A percentile compares a stretch with the other conserved stretches of the same genome.
phyloP scores from a whole-genome alignment of 345 rosid genomes.

The Eucalyptus tenuipes region DNA sequence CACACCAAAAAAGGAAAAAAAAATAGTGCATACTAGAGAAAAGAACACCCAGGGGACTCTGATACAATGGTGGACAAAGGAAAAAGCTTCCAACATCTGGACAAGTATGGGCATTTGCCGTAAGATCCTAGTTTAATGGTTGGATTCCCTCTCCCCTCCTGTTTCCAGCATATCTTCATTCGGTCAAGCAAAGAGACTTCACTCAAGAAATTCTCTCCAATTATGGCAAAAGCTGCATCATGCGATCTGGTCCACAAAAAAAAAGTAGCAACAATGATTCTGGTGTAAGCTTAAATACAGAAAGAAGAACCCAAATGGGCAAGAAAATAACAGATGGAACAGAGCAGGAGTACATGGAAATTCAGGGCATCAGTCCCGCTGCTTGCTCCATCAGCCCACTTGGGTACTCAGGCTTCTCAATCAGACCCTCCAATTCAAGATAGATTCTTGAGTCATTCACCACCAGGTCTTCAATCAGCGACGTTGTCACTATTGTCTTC shows the following conservation, averaged over 20 bases:
- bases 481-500: not conserved
- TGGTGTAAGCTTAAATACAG: not conserved
- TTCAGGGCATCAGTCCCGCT: not conserved
- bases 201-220: not conserved
- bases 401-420: conserved; percentile 18
- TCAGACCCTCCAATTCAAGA: conserved; percentile 23
- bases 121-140: not conserved
- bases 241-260: not conserved
- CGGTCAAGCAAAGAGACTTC: not conserved
- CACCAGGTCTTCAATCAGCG: not conserved
- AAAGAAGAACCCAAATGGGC: not conserved
- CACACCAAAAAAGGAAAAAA: not conserved
- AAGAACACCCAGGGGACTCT: not conserved
- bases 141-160: not conserved
- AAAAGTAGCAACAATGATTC: not conserved
- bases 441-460: conserved; percentile 8
- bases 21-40: not conserved
- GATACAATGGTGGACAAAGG: not conserved
- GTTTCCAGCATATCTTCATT: not conserved
- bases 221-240: not conserved
- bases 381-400: conserved; percentile 10
- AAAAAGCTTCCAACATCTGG: not conserved
- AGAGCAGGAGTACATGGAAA: not conserved
- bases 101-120: not conserved
- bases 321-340: not conserved